phyloP scores from a whole-genome alignment of 2,329 filamentous ascomycete species.

The Botrytis aclada region DNA sequence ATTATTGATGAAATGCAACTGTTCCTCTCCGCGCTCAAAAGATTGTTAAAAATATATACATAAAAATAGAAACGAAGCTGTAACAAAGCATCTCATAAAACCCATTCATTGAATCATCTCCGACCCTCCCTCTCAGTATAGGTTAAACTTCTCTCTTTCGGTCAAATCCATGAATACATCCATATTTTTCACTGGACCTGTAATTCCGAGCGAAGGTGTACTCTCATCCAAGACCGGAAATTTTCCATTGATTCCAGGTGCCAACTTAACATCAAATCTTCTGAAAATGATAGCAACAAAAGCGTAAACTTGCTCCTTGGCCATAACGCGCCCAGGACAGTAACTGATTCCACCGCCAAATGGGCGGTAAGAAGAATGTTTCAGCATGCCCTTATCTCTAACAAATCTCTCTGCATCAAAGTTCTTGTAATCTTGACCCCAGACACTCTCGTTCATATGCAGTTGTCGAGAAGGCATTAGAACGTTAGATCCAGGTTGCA shows the following conservation, averaged over 20 bases:
- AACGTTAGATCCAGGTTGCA: slow-evolving; percentile 12
- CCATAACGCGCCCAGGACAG: slow-evolving; percentile 20
- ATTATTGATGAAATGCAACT: background rate
- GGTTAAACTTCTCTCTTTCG: background rate
- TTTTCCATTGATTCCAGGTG: slow-evolving; percentile 1
- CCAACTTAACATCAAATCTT: slow-evolving; percentile 16
- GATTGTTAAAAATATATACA: background rate
- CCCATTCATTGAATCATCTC: background rate
- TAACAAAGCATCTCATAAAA: background rate
- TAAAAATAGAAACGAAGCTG: background rate
- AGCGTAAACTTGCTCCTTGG: slow-evolving; percentile 16
- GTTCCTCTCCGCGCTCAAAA: background rate
- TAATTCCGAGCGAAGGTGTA: slow-evolving; percentile 13
- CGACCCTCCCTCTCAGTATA: background rate
- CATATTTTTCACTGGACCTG: slow-evolving; percentile 10
- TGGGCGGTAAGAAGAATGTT: slow-evolving; percentile 15
- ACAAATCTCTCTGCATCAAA: slow-evolving; percentile 16
- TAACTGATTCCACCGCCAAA: slow-evolving; percentile 19
- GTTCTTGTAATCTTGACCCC: slow-evolving; percentile 10
- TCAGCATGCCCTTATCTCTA: slow-evolving; percentile 7
- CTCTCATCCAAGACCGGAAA: slow-evolving; percentile 13
- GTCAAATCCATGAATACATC: slow-evolving; percentile 15
- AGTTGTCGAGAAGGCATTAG: slow-evolving; percentile 20
- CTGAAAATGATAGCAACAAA: slow-evolving; percentile 17
- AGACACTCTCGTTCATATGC: slow-evolving; percentile 16